Conservation (phyloP, 2,329 filamentous ascomycete genomes). For the Ascochyta clinopodiicola region DNA sequence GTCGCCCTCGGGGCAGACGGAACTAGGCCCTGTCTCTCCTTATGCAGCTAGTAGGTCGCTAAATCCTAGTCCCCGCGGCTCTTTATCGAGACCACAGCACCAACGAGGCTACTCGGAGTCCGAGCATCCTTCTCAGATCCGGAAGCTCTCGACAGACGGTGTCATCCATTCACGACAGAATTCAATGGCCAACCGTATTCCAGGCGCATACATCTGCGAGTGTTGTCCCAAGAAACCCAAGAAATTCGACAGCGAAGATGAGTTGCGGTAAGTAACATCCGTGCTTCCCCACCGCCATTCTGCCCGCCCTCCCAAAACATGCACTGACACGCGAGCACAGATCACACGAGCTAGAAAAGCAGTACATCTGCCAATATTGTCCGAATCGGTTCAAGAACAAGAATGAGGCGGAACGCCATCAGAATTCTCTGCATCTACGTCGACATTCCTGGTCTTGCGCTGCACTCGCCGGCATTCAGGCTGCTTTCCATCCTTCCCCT, state of each 20-base stretch:
- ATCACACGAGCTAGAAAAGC: conserved; percentile 90
- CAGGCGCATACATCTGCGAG: conserved; percentile 77
- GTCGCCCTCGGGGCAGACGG: conserved; percentile 64
- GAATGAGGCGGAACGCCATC: conserved; percentile 95
- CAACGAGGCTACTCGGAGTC: conserved; percentile 52
- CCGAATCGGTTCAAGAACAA: conserved; percentile 98
- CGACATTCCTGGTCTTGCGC: conserved; percentile 97
- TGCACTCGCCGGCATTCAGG: conserved; percentile 73
- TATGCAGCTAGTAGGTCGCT: conserved; percentile 58
- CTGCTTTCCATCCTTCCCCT: conserved; percentile 85
- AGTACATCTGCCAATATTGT: conserved; percentile 92
- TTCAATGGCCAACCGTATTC: conserved; percentile 58
- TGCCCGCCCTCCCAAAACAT: conserved; percentile 19
- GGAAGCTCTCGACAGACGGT: conserved; percentile 58
- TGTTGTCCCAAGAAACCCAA: conserved; percentile 98
- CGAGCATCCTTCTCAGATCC: conserved; percentile 44
- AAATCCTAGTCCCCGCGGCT: conserved; percentile 52
- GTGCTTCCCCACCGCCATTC: conserved; percentile 34
- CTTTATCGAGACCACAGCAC: conserved; percentile 48
- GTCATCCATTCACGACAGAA: conserved; percentile 55
- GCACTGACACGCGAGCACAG: conserved; percentile 56
- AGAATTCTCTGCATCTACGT: conserved; percentile 91
- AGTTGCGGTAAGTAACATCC: conserved; percentile 72
- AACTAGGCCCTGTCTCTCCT: conserved; percentile 60
- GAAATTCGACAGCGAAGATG: conserved; percentile 85